phyloP scores from a whole-genome alignment of 768 basidiomycete species.

The Xanthoconium purpureum region DNA sequence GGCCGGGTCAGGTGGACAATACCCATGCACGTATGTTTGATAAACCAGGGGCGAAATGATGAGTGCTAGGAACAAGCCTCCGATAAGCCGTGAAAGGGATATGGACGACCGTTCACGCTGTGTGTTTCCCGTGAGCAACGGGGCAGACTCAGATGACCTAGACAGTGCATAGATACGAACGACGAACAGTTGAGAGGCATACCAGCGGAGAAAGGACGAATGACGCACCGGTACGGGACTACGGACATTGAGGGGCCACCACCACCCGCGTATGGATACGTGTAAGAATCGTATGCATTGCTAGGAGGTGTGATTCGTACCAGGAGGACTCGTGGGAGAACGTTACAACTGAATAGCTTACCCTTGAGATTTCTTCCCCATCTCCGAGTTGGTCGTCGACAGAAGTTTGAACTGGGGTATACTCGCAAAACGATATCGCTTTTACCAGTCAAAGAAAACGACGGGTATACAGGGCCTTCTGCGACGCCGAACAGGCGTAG shows the following conservation, averaged over 20 bases:
- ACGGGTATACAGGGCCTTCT: background rate
- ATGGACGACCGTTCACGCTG: background rate
- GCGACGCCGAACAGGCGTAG: no score
- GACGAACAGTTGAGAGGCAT: background rate
- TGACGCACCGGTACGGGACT: background rate
- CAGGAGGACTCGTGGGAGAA: background rate
- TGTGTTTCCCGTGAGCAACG: background rate
- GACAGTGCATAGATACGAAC: background rate
- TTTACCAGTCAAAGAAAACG: background rate
- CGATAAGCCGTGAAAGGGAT: background rate
- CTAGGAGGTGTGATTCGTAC: background rate
- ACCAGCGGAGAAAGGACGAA: no score
- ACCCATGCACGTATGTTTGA: background rate
- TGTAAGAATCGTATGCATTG: background rate
- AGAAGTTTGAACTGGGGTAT: no score
- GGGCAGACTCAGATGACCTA: background rate
- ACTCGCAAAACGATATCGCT: background rate
- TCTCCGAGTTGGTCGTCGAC: background rate
- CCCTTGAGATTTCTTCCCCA: background rate
- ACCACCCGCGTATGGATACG: no score
- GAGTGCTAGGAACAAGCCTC: background rate
- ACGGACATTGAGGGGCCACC: background rate
- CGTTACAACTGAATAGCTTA: background rate
- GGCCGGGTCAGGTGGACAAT: conserved; percentile 6
- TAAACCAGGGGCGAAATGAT: background rate